Evolutionary conservation across 1,139 yeast genomes (phyloP).

Genomic region (Scheffersomyces cryptocercus): DNA sequence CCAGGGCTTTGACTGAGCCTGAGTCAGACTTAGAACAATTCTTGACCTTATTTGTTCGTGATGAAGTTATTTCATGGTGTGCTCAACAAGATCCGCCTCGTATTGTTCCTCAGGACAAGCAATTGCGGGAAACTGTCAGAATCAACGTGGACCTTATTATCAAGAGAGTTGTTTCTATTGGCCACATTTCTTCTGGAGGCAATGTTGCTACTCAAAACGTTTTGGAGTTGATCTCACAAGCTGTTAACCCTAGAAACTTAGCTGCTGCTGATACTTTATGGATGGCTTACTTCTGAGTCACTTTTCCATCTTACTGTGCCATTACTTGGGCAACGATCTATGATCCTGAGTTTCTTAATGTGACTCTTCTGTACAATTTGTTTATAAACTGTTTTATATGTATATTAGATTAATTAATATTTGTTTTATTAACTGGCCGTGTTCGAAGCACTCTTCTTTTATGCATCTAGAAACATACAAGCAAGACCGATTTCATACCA

Average conservation of each 20-base stretch:
- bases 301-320: not conserved
- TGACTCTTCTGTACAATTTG: too few species aligned
- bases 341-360: too few species aligned
- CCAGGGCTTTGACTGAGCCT: constrained; percentile 86
- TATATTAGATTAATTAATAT: not conserved
- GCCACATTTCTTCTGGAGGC: constrained; percentile 74
- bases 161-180: constrained; percentile 67
- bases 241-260: constrained; percentile 92
- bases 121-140: constrained; percentile 82
- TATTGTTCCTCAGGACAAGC: constrained; percentile 71
- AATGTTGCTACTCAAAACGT: constrained; percentile 90
- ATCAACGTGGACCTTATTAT: constrained; percentile 85
- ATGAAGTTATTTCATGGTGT: constrained; percentile 93
- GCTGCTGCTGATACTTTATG: constrained; percentile 92
- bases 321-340: too few species aligned
- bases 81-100: constrained; percentile 74
- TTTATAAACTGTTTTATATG: not conserved
- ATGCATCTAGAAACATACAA: not conserved
- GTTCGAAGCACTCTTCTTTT: not conserved
- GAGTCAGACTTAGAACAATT: constrained; percentile 88
- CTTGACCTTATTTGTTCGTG: constrained; percentile 88
- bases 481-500: too few species aligned
- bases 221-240: constrained; percentile 87
- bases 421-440: not conserved
- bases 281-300: constrained; percentile 82